Evolutionary conservation across 805 yeast species (phyloP), one percentile per base, ranked within the genome.

Genomic region (Tetrapisispora iriomotensis): DNA sequence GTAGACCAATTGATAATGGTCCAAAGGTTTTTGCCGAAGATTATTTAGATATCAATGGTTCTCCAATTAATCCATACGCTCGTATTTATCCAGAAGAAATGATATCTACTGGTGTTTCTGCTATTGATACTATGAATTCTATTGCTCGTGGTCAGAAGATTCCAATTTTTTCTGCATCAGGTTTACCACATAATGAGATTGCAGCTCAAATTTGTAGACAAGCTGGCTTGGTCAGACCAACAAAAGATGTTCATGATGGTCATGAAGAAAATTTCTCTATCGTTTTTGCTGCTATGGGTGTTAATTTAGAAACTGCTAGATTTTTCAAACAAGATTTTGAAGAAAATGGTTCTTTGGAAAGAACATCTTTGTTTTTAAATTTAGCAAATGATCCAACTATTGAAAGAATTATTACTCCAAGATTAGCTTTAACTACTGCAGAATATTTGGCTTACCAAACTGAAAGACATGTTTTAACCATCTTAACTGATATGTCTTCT

Each of bases 241-340:
- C 98, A 29, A 92, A 92, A 71, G 99, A 90, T 64, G 97, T 92
- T 43, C 97, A 92, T 64, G 99, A 92, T 66, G 99, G 98, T 58
- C 99, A 92, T 66, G 98, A 92, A 68, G 99, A 92, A 56, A 92
- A 92, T 67, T 92, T 92, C 83, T 85, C 96, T 39, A 94, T 92
- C 67, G 99, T 92, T 28, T 92, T 92, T 60, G 99, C 97, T 29
- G 99, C 99, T 43, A 92, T 94, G 98, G 99, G 99, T 77, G 98
- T 90, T 51, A 92, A 94, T 64, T 77, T 92, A 68, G 99, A 94
- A 69, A 92, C 98, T 25, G 86, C 97, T 22, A 77, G 98, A 65
- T 92, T 92, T 71, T 92, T 92, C 80, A 86, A 90, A 70, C 97
- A 92, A 68, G 99, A 92, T 70, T 92, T 92, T 68, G 97, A 94